Evolutionary conservation across 495 filamentous ascomycete species (phyloP).

Genomic region (Lophium mytilinum): DNA sequence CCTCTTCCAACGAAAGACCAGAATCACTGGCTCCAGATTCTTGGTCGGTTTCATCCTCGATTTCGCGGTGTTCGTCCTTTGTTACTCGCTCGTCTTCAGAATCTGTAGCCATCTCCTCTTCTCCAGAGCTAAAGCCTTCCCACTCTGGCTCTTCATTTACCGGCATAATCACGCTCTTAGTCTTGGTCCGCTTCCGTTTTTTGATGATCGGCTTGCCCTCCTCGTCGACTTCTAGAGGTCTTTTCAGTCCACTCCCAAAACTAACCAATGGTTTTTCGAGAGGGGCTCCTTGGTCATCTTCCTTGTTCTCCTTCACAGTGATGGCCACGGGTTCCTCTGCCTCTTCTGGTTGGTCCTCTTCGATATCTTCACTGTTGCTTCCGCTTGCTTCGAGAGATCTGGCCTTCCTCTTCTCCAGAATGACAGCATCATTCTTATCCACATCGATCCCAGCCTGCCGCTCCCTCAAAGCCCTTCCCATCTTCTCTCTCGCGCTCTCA

Average conservation of each 20-base stretch:
- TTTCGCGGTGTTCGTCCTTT: neutral
- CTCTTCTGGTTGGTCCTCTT: neutral
- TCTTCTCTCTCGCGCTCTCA: conserved; percentile 58
- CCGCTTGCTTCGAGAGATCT: conserved; percentile 27
- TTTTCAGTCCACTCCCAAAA: conserved; percentile 76
- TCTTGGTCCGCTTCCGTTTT: conserved; percentile 41
- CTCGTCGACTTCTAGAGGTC: conserved; percentile 69
- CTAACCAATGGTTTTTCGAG: neutral
- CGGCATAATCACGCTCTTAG: conserved; percentile 4
- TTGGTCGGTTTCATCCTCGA: neutral
- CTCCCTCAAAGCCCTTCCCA: conserved; percentile 52
- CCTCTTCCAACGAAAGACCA: neutral
- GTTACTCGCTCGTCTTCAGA: neutral
- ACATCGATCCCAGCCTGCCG: conserved; percentile 49
- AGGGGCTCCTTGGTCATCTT: neutral
- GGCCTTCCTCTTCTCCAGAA: conserved; percentile 35
- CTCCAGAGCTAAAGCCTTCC: conserved; percentile 49
- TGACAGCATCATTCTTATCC: conserved; percentile 38
- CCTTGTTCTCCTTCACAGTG: neutral
- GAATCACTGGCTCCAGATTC: conserved; percentile 5
- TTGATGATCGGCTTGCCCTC: conserved; percentile 73
- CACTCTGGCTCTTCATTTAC: conserved; percentile 42
- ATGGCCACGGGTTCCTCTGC: neutral
- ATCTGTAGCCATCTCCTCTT: conserved; percentile 23
- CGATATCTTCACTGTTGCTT: conserved; percentile 29